These are phyloP conservation scores for Wickerhamomyces canadensis DNA, from an alignment of 805 yeast genomes.

Conservation along the genomic window DNA sequence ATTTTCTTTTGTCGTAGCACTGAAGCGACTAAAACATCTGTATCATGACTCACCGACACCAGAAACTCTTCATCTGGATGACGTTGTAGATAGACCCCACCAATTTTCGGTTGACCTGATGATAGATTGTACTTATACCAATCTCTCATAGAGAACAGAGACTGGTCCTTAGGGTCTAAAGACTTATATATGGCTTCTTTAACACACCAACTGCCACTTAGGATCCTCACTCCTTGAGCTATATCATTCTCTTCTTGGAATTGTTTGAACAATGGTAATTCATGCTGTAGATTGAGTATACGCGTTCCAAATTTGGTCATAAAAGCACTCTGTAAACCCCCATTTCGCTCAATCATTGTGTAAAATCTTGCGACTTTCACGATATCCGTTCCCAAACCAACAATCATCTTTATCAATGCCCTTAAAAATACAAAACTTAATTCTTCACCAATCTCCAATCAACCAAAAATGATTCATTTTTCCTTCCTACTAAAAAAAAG, in stretches of 20 bases:
- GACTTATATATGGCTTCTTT: slow-evolving; percentile 73
- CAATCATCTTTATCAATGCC: slow-evolving; percentile 13
- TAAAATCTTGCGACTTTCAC: slow-evolving; percentile 42
- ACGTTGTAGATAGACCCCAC: slow-evolving; percentile 25
- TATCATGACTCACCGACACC: slow-evolving; percentile 61
- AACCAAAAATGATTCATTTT: background rate
- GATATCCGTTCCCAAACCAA: slow-evolving; percentile 57
- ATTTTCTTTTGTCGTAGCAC: slow-evolving; percentile 36
- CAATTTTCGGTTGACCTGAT: slow-evolving; percentile 40
- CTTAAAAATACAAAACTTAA: background rate
- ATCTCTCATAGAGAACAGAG: slow-evolving; percentile 44
- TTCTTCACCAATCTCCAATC: background rate
- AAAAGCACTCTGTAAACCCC: slow-evolving; percentile 20
- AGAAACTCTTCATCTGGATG: slow-evolving; percentile 41
- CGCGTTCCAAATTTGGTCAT: slow-evolving; percentile 37
- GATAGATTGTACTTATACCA: slow-evolving; percentile 48
- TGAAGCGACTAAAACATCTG: slow-evolving; percentile 49
- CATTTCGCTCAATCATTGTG: slow-evolving; percentile 32
- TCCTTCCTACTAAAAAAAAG: background rate
- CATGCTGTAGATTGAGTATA: slow-evolving; percentile 43
- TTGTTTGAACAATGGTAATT: slow-evolving; percentile 31
- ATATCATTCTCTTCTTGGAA: slow-evolving; percentile 15
- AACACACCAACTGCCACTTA: slow-evolving; percentile 65
- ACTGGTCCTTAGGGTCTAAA: slow-evolving; percentile 43
- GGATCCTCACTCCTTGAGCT: slow-evolving; percentile 25